Evolutionary conservation across 768 basidiomycete genomes (phyloP), one percentile per base, ranked within the genome.

Genomic region (Boletus reticulatus): DNA sequence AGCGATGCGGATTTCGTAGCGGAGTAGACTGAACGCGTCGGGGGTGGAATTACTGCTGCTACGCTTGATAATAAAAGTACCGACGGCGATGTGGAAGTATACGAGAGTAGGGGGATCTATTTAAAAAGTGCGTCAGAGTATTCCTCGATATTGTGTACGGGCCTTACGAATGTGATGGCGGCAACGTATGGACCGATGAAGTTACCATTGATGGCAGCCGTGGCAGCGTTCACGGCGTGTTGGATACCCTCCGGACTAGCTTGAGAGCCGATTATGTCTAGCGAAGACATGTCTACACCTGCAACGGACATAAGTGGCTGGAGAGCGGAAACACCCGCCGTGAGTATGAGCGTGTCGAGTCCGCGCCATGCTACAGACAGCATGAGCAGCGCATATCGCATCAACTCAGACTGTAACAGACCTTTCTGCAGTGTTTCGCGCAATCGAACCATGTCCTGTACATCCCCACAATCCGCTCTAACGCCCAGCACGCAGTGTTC

Each of bases 1-100:
- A 91, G 80, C 1, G 88, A 84, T 0, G 93, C 89, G 3, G 87
- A 78, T 69, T 98, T 97, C 11, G 88, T 90, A 4, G 92, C 84
- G 0, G 81, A 84, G 67, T 98, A 98, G 36, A 98, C 73, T 1
- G 90, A 75, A 8, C 94, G 86, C 1, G 90, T 93, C 1, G 94
- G 94, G 0, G 94, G 84, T 3, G 94, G 90, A 36, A 94, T 84
- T 7, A 87, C 76, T 3, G 91, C 84, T 3, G 87, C 94, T 4
- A 88, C 75, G 29, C 87, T 89, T 9, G 92, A 92, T 36, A 97
- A 67, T 41, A 95, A 83, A 27, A 92, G 81, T 37, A 96, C 77
- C 0, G 90, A 83, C 0, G 94, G 93, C 0, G 82, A 77, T 0
- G 67, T 53, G 0, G 92, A 94, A 0, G 85, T 80, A 24, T 76